phyloP scores from a whole-genome alignment of 345 rosid genomes.

The Xanthoceras sorbifolium region DNA sequence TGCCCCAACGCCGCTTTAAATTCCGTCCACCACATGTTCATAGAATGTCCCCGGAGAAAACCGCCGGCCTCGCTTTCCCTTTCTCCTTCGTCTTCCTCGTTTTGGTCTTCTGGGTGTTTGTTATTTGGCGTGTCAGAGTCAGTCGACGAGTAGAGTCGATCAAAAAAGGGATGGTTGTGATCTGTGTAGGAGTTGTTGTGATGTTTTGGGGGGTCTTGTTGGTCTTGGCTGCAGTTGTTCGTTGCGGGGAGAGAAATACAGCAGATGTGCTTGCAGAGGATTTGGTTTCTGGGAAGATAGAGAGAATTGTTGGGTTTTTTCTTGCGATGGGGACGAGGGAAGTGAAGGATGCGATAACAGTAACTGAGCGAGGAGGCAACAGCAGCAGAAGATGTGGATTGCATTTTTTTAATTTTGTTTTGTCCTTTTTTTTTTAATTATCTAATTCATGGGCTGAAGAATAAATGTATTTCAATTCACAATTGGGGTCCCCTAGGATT shows the following conservation, averaged over 20 bases:
- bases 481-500: not conserved
- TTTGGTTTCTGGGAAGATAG: conserved; percentile 31
- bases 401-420: conserved; percentile 36
- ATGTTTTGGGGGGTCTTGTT: conserved; percentile 4
- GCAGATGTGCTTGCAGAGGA: conserved; percentile 24
- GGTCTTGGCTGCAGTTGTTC: conserved; percentile 43
- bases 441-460: not conserved
- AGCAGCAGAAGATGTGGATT: conserved; percentile 26
- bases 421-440: conserved; percentile 17
- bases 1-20: conserved; percentile 89
- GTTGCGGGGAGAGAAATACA: conserved; percentile 39
- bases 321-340: conserved; percentile 8
- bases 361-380: conserved; percentile 41
- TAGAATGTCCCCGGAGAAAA: conserved; percentile 35
- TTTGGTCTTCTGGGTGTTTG: conserved; percentile 39
- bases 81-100: conserved; percentile 30
- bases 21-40: conserved; percentile 97
- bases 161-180: conserved; percentile 30
- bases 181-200: conserved; percentile 24
- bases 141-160: conserved; percentile 42
- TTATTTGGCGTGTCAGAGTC: conserved; percentile 25
- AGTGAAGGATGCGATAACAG: conserved; percentile 27
- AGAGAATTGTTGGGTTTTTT: conserved; percentile 36
- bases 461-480: not conserved
- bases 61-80: conserved; percentile 9